Evolutionary conservation across 345 rosid species (phyloP).

Genomic region (Populus nigra): DNA sequence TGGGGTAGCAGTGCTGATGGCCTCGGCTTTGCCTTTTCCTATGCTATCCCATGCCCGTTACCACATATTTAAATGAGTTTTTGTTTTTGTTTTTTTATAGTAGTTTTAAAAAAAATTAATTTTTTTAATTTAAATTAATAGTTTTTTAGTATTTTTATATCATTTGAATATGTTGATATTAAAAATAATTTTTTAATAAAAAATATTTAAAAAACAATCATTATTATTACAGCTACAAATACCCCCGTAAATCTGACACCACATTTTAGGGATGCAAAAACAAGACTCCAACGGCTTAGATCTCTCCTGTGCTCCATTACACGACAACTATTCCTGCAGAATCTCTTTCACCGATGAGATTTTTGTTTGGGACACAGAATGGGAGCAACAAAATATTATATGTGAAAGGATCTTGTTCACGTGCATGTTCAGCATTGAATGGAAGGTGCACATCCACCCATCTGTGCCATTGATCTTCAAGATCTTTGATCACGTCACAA

Average conservation of each 20-base stretch:
- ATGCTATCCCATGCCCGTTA: not conserved
- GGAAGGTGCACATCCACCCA: not conserved
- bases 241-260: too few relatives aligned
- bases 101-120: too few relatives aligned
- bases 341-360: not conserved
- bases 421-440: not conserved
- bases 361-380: not conserved
- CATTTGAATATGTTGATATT: too few relatives aligned
- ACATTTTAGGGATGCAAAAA: not conserved
- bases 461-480: not conserved
- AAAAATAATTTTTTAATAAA: too few relatives aligned
- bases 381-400: not conserved
- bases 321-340: slow-evolving; percentile 17
- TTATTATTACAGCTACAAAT: accelerated
- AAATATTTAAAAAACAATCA: too few relatives aligned
- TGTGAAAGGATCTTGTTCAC: not conserved
- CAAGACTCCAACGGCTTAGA: not conserved
- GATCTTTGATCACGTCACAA: not conserved
- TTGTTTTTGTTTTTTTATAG: too few relatives aligned
- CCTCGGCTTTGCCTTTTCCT: not conserved
- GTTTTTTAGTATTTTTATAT: too few relatives aligned
- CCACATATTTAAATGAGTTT: not conserved
- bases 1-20: not conserved
- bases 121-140: too few relatives aligned
- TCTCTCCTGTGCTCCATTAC: not conserved